Percentiles rank a stretch among this genome's conserved stretches.
phyloP scores from a whole-genome alignment of 176 grass and related monocot genomes.

The Hordeum marinum region DNA sequence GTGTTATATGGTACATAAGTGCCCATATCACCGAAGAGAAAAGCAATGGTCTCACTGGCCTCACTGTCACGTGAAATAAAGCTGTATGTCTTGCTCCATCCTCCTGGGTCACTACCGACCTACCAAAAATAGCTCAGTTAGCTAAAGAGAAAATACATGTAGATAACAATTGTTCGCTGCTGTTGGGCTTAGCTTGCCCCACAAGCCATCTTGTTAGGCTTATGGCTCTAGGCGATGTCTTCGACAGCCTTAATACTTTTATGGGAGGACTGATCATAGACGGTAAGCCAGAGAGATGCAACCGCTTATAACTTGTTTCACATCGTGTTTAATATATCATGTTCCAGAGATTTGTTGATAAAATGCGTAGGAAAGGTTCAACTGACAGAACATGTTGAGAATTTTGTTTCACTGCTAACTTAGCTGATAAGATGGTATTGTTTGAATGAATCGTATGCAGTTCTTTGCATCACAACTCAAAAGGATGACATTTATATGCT shows the following conservation, averaged over 20 bases:
- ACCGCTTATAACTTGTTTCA: background rate
- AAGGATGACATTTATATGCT: background rate
- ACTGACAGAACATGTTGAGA: background rate
- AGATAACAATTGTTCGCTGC: background rate
- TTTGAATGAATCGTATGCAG: background rate
- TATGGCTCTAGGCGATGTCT: background rate
- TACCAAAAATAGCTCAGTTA: conserved; percentile 30
- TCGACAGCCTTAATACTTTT: background rate
- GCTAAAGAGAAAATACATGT: conserved; percentile 11
- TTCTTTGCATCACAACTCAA: background rate
- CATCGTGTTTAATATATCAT: background rate
- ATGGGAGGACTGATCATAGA: background rate
- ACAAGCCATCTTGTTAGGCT: background rate
- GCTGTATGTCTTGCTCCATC: conserved; percentile 74
- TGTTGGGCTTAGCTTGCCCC: background rate
- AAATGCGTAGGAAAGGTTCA: too few relatives aligned
- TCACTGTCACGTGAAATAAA: conserved; percentile 80
- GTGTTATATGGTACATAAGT: conserved; percentile 83
- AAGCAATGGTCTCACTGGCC: conserved; percentile 72
- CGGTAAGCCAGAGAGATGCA: background rate
- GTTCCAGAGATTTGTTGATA: background rate
- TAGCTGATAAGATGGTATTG: background rate
- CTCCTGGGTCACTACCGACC: conserved; percentile 72
- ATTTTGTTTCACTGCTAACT: background rate
- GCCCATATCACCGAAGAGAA: conserved; percentile 95